These are phyloP conservation scores for Cladosporium sp. DNA, from an alignment of 2,329 filamentous ascomycete species.

Conservation along the genomic window DNA sequence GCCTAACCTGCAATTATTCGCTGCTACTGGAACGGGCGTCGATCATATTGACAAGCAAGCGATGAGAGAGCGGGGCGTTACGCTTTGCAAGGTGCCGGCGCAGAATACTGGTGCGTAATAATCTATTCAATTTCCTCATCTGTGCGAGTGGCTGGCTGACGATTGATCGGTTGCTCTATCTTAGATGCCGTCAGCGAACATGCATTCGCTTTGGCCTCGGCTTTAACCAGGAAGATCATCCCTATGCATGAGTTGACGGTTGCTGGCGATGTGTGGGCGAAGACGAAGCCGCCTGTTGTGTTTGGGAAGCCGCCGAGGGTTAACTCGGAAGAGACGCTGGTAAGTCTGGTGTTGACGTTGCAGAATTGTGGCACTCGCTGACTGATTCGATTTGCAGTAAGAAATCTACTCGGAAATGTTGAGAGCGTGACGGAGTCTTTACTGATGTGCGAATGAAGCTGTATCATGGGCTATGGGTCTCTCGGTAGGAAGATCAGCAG, in stretches of 20 bases:
- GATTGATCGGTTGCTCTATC: neutral
- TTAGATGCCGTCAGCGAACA: constrained; percentile 46
- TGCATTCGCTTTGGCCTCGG: constrained; percentile 49
- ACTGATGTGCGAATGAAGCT: neutral
- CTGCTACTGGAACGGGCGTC: constrained; percentile 45
- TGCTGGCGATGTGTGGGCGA: constrained; percentile 38
- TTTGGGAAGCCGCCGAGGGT: constrained; percentile 40
- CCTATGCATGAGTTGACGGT: constrained; percentile 34
- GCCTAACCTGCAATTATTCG: constrained; percentile 42
- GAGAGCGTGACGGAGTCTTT: neutral
- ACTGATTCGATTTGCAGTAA: neutral
- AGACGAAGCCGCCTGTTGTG: constrained; percentile 33
- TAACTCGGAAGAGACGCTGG: constrained; percentile 46
- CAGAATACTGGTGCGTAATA: constrained; percentile 36
- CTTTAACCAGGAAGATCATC: constrained; percentile 40
- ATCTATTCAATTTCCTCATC: no score
- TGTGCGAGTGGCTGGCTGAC: no score
- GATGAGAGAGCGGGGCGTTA: constrained; percentile 40
- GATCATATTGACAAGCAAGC: constrained; percentile 45
- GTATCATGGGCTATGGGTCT: constrained; percentile 47
- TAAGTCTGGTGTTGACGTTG: constrained; percentile 16
- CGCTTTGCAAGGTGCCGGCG: constrained; percentile 44
- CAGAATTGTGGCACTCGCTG: neutral
- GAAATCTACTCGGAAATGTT: neutral
- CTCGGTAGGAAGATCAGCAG: constrained; percentile 35